Evolutionary conservation across 169 alveolate species (phyloP).

Genomic region (Plasmodium coatneyi): DNA sequence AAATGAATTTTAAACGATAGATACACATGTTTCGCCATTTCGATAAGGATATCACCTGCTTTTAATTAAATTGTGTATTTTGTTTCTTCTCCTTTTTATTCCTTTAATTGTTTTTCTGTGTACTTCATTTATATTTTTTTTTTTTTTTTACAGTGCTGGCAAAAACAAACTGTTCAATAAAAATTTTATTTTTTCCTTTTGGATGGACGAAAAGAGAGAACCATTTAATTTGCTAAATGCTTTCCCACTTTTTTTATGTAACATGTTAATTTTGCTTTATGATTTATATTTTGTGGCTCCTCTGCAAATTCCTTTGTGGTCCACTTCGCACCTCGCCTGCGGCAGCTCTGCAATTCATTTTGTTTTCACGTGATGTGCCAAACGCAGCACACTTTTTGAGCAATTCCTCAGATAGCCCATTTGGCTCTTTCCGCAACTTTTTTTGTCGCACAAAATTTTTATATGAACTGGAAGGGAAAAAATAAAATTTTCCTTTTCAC

Average conservation of each 20-base stretch:
- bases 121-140: neutral
- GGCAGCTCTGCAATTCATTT: neutral
- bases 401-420: neutral
- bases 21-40: neutral
- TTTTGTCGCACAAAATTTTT: neutral
- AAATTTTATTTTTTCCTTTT: neutral
- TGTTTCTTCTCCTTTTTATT: neutral
- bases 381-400: neutral
- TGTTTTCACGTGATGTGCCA: neutral
- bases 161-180: neutral
- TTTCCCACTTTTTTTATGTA: neutral
- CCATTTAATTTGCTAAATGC: neutral
- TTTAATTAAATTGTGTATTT: neutral
- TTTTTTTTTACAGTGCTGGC: neutral
- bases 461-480: neutral
- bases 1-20: neutral
- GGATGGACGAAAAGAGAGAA: slow-evolving; percentile 3
- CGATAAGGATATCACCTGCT: neutral
- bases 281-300: neutral
- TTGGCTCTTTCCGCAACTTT: neutral
- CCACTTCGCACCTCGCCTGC: too few relatives aligned
- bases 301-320: neutral
- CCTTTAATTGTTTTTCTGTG: neutral
- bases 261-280: neutral
- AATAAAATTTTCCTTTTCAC: neutral